These are phyloP conservation scores for Boletus sensibilis DNA, from an alignment of 768 basidiomycete genomes.

Conservation along the genomic window DNA sequence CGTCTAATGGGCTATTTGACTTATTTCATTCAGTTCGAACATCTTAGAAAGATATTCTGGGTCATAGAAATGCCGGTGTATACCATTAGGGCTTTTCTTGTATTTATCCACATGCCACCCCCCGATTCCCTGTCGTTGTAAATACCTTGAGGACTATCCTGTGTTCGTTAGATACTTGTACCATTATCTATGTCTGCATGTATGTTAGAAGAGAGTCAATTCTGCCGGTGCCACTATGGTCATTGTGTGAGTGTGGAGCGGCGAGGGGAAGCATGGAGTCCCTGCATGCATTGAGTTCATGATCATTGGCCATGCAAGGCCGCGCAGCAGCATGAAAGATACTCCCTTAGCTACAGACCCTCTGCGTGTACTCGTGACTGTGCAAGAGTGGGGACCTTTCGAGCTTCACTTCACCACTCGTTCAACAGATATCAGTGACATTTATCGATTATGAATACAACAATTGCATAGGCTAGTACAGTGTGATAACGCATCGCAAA, in stretches of 20 bases:
- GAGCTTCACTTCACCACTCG: not conserved
- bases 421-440: not conserved
- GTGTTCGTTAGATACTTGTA: not conserved
- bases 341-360: not conserved
- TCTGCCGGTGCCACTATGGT: not conserved
- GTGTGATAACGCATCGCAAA: not conserved
- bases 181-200: conserved; percentile 3
- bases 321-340: no score
- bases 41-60: not conserved
- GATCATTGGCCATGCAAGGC: not conserved
- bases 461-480: conserved; percentile 14
- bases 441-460: conserved; percentile 22
- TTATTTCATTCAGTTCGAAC: not conserved
- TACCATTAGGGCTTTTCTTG: conserved; percentile 9
- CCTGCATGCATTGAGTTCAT: not conserved
- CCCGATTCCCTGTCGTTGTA: conserved; percentile 2
- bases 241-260: not conserved
- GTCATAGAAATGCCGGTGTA: conserved; percentile 10
- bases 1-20: conserved; percentile 26
- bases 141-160: conserved; percentile 9
- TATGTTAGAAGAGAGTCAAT: not conserved
- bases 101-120: conserved; percentile 2
- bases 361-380: no score
- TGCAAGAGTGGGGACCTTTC: not conserved
- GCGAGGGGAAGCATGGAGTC: not conserved